Evolutionary conservation across 768 basidiomycete genomes (phyloP).

Genomic region (Boletus subparvulus): DNA sequence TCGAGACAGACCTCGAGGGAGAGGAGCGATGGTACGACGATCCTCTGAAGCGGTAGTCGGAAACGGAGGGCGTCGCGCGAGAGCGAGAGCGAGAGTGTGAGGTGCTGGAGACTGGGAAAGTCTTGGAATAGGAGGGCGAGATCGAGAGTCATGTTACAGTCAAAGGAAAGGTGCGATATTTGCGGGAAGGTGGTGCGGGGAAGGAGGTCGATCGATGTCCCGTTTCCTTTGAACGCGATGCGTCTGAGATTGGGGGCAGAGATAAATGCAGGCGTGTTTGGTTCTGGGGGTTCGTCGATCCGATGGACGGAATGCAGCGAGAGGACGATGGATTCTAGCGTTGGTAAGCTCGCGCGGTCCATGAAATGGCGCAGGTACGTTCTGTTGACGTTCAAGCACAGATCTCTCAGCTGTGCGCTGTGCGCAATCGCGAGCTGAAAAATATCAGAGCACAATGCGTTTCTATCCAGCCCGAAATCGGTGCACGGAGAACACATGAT

Average conservation of each 20-base stretch:
- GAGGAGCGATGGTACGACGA: conserved; percentile 7
- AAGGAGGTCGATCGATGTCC: conserved; percentile 11
- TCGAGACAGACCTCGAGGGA: conserved; percentile 22
- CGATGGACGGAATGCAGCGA: conserved; percentile 13
- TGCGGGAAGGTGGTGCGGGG: conserved; percentile 16
- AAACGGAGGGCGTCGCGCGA: conserved; percentile 13
- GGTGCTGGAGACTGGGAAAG: conserved; percentile 13
- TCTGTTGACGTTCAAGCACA: conserved; percentile 18
- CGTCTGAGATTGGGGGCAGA: conserved; percentile 17
- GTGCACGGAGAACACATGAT: conserved; percentile 18
- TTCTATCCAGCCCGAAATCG: conserved; percentile 13
- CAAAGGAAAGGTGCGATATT: conserved; percentile 25
- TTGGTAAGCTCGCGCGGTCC: conserved; percentile 4
- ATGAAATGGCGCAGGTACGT: conserved; percentile 25
- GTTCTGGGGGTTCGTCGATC: conserved; percentile 1
- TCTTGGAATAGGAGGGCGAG: conserved; percentile 20
- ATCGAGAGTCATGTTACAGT: conserved; percentile 21
- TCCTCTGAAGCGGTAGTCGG: not conserved
- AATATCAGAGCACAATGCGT: conserved; percentile 12
- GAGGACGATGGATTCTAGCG: conserved; percentile 16
- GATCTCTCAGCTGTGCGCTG: conserved; percentile 14
- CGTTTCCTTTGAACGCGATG: conserved; percentile 16
- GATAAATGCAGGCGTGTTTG: not conserved
- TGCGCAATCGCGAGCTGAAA: conserved; percentile 25
- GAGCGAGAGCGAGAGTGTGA: conserved; percentile 15